Evolutionary conservation across 495 filamentous ascomycete species (phyloP), one percentile per base, ranked within the genome.

Genomic region (Penicillium fimorum): DNA sequence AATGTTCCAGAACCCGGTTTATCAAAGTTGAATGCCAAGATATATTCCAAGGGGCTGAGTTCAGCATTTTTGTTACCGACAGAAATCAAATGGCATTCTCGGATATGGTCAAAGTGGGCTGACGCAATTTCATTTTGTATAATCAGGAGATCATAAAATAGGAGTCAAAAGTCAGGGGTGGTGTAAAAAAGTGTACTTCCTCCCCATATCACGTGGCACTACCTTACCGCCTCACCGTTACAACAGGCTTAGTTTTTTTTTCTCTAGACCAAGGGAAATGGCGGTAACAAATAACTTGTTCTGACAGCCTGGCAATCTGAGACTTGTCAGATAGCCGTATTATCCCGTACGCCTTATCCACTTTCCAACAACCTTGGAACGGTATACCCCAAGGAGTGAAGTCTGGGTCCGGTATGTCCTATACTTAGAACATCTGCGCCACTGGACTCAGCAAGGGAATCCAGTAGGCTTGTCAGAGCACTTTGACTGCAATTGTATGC

Each of bases 361-460:
- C 35, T 38, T 22, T 29, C 24, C 12, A 27, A 22, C n/a, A 38
- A 38, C 35, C 35, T 38, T 38, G 35, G 35, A 38, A 38, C 35
- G 15, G n/a, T 49, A 9, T 48, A 50, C 47, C 48, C 35, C 48
- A 40, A 41, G 3, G 10, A 17, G 24, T 51, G 13, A 51, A 51
- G 49, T 51, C 50, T 42, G 17, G 37, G 29, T 42, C 37, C 18
- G 44, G 33, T 35, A 12, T 42, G 40, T 59, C 61, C 64, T 67
- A 67, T 67, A 67, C 64, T 67, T 67, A 67, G 64, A 64, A 67
- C 53, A 24, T 30, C 35, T 17, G 13, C 52, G 52, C 52, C 52
- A 54, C 52, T 27, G 25, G 25, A 2, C 22, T 22, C 22, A 22
- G n/a, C n/a, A 29, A 27, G 42, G 18, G 13, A 54, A 54, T 38